Percentiles rank a stretch among this genome's conserved stretches.
Conservation (phyloP, 495 filamentous ascomycete genomes). For the Margaritispora aquatica region DNA sequence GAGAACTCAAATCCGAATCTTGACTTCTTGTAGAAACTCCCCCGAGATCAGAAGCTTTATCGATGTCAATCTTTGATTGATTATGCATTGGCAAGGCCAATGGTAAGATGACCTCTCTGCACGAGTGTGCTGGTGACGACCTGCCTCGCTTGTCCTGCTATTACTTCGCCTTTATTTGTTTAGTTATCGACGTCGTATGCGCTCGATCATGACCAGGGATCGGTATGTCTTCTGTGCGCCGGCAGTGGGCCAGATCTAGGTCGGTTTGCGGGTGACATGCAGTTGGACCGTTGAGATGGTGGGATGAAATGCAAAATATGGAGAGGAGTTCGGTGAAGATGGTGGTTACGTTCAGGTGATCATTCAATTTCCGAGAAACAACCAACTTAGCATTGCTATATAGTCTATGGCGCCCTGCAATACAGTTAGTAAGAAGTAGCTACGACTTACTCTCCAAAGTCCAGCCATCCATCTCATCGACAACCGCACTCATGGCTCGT, state of each 20-base stretch:
- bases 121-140: not conserved
- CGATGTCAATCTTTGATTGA: no score
- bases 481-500: constrained; percentile 1
- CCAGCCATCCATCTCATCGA: not conserved
- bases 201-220: no score
- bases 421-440: no score
- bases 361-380: not conserved
- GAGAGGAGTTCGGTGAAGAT: not conserved
- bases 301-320: no score
- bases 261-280: not conserved
- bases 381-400: not conserved
- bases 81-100: not conserved
- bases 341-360: not conserved
- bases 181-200: no score
- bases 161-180: not conserved
- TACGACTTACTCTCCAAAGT: not conserved
- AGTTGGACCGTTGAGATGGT: not conserved
- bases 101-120: not conserved
- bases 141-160: not conserved
- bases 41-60: not conserved
- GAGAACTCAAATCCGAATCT: not conserved
- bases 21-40: not conserved
- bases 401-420: no score
- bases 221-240: no score
- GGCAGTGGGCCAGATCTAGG: not conserved